A percentile compares a stretch with the other conserved stretches of the same genome.
Conservation (phyloP, 768 basidiomycete species). For the Amylocystis lapponica region DNA sequence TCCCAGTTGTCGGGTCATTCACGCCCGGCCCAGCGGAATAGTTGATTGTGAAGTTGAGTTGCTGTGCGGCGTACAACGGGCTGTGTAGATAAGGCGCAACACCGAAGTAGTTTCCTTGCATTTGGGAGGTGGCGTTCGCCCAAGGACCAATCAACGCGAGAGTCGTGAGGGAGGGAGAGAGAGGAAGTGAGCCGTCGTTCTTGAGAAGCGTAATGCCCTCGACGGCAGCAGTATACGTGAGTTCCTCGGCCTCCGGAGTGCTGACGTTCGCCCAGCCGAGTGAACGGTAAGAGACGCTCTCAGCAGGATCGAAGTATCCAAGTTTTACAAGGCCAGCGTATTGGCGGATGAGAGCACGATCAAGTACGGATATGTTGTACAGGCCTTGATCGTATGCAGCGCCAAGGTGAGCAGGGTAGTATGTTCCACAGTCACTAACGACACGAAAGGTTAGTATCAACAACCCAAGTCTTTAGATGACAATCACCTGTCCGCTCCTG, state of each 20-base stretch:
- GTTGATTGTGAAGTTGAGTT: conserved; percentile 41
- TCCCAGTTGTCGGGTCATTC: conserved; percentile 21
- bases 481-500: too few relatives aligned
- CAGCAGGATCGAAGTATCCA: conserved; percentile 51
- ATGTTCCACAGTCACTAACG: conserved; percentile 52
- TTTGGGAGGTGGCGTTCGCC: conserved; percentile 47
- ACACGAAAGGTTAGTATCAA: conserved; percentile 39
- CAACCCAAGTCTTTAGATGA: too few relatives aligned
- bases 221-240: conserved; percentile 46
- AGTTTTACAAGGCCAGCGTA: conserved; percentile 52
- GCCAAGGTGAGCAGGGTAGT: conserved; percentile 40
- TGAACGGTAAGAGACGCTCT: conserved; percentile 44
- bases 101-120: conserved; percentile 57
- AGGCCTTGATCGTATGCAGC: conserved; percentile 44
- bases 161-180: conserved; percentile 37
- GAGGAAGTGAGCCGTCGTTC: conserved; percentile 56
- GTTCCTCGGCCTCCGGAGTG: conserved; percentile 37
- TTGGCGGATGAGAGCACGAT: conserved; percentile 37
- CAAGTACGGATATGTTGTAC: conserved; percentile 39
- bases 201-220: conserved; percentile 58
- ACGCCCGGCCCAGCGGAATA: conserved; percentile 39
- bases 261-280: conserved; percentile 45
- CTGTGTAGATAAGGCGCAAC: conserved; percentile 50
- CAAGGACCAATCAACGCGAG: conserved; percentile 57
- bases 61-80: conserved; percentile 42